Conservation (phyloP, 495 filamentous ascomycete genomes). For the Friedmanniomyces endolithicus region DNA sequence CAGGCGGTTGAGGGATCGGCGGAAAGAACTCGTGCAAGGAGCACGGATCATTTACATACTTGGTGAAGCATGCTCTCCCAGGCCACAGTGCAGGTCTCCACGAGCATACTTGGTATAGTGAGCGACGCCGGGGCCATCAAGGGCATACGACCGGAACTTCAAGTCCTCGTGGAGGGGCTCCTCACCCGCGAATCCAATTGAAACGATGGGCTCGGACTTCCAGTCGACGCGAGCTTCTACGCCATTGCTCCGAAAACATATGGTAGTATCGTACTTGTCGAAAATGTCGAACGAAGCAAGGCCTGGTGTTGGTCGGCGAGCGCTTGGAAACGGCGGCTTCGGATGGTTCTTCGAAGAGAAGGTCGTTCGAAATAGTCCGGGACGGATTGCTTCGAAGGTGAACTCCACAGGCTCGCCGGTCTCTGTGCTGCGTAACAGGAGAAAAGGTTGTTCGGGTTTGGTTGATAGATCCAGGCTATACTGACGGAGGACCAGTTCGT, state of each 20-base stretch:
- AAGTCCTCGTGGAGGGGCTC: slow-evolving; percentile 46
- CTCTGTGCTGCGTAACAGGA: slow-evolving; percentile 35
- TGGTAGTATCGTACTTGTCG: slow-evolving; percentile 24
- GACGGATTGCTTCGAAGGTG: slow-evolving; percentile 44
- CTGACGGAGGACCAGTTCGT: slow-evolving; percentile 29
- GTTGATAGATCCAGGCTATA: slow-evolving; percentile 1
- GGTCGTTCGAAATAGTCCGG: slow-evolving; percentile 51
- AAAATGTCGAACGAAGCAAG: slow-evolving; percentile 22
- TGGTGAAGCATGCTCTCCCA: slow-evolving; percentile 58
- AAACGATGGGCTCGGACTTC: slow-evolving; percentile 43
- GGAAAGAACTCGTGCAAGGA: too few species aligned
- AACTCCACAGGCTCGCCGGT: slow-evolving; percentile 37
- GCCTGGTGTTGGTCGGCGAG: slow-evolving; percentile 35
- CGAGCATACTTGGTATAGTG: slow-evolving; percentile 49
- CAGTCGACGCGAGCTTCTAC: slow-evolving; percentile 44
- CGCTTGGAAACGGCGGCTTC: slow-evolving; percentile 48
- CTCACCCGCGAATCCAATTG: slow-evolving; percentile 40
- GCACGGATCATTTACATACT: too few species aligned
- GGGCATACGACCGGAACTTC: slow-evolving; percentile 47
- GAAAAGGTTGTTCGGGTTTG: slow-evolving; percentile 1
- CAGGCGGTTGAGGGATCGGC: too few species aligned
- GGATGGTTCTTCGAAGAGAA: slow-evolving; percentile 47
- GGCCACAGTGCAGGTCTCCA: slow-evolving; percentile 48
- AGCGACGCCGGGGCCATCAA: slow-evolving; percentile 45
- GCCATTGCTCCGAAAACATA: slow-evolving; percentile 37